Percentiles rank a stretch among this genome's conserved stretches.
These are phyloP conservation scores for Globisporangium parvum DNA, from an alignment of 352 stramenopile species.

Conservation along the genomic window DNA sequence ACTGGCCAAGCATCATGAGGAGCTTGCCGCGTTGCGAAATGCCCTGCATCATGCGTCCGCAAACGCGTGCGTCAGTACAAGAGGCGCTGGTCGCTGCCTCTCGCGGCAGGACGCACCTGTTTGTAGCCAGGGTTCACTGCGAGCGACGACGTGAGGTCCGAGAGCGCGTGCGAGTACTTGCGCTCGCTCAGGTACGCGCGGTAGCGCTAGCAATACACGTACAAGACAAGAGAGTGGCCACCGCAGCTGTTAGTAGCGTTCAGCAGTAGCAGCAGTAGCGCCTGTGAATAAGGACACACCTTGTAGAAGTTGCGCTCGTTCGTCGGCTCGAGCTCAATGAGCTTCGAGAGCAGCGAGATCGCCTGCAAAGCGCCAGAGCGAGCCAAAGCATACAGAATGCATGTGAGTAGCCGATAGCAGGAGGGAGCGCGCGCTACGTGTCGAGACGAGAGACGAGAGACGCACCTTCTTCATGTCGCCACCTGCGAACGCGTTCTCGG, in stretches of 20 bases:
- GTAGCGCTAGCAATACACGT: conserved; percentile 27
- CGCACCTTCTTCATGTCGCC: conserved; percentile 70
- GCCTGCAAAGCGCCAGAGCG: conserved; percentile 20
- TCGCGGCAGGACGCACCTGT: conserved; percentile 27
- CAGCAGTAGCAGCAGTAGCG: not conserved
- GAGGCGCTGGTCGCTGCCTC: too few species aligned
- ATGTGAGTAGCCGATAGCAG: not conserved
- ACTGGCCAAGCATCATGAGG: conserved; percentile 75
- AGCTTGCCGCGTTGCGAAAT: conserved; percentile 70
- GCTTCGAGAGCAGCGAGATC: conserved; percentile 70
- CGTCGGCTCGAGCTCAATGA: conserved; percentile 70
- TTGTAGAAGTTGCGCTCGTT: conserved; percentile 87
- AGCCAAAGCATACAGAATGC: not conserved
- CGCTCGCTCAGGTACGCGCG: conserved; percentile 75
- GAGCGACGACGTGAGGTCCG: conserved; percentile 62
- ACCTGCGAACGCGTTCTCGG: conserved; percentile 72
- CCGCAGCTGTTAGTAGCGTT: not conserved
- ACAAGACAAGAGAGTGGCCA: not conserved
- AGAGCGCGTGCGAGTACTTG: conserved; percentile 71
- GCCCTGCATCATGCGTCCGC: too few species aligned
- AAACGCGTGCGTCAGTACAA: too few species aligned
- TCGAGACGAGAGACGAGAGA: conserved; percentile 1
- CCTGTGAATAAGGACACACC: conserved; percentile 5
- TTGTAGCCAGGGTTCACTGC: conserved; percentile 77
- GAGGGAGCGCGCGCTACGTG: not conserved